Conservation (phyloP, 768 basidiomycete genomes). For the Leccinum rimulosum region DNA sequence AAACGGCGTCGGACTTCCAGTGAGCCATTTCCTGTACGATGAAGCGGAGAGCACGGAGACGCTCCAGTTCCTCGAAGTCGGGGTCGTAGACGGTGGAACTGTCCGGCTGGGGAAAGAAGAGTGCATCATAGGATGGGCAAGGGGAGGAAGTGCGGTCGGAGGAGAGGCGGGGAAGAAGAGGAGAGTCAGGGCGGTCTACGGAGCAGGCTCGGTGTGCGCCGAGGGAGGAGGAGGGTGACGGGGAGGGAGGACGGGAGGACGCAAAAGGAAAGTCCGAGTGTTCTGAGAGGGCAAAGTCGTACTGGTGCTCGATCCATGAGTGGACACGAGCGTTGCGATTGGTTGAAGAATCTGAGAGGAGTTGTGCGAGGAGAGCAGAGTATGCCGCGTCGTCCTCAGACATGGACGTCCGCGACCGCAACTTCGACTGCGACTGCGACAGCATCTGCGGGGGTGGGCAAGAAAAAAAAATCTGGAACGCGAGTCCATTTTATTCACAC, state of each 20-base stretch:
- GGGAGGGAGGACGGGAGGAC: conserved; percentile 21
- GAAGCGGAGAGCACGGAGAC: conserved; percentile 34
- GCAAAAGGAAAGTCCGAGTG: conserved; percentile 6
- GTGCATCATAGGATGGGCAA: conserved; percentile 33
- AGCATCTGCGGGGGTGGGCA: conserved; percentile 7
- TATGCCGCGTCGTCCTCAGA: conserved; percentile 33
- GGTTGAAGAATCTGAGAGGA: conserved; percentile 21
- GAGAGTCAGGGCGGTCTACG: conserved; percentile 30
- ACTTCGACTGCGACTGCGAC: background rate
- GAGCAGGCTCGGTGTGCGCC: conserved; percentile 23
- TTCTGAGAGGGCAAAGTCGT: conserved; percentile 34
- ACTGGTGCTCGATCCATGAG: conserved; percentile 37
- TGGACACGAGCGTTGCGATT: conserved; percentile 31
- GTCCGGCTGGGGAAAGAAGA: conserved; percentile 31
- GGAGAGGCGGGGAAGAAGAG: conserved; percentile 28
- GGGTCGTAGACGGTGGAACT: conserved; percentile 3
- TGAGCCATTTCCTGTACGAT: conserved; percentile 37
- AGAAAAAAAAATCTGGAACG: background rate
- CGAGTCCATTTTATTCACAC: conserved; percentile 22
- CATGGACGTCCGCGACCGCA: conserved; percentile 13
- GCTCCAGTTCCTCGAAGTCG: conserved; percentile 30
- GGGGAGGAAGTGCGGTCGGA: conserved; percentile 24
- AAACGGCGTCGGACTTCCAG: conserved; percentile 16
- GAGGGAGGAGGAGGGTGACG: conserved; percentile 32
- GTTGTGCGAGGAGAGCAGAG: conserved; percentile 27